Base-by-base conservation (phyloP, 2,329 filamentous ascomycete genomes). In the Pseudohalonectria lignicola region DNA sequence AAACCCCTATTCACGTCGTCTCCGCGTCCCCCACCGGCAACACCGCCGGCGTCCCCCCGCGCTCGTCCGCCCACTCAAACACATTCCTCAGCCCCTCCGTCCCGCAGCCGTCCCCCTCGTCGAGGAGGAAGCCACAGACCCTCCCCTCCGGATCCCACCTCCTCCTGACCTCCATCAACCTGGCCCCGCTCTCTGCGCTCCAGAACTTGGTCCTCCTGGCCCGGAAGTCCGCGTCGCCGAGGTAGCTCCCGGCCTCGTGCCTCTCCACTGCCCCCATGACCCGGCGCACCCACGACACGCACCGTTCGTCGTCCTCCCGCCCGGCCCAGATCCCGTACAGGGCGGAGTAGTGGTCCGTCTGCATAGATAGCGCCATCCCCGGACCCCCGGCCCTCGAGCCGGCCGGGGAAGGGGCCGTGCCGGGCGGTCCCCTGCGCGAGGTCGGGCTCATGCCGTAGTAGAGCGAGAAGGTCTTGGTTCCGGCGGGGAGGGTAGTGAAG, bases 311-410 rank as follows among this genome's bases (percentile, higher is more conserved):
- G 29, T 73, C 67, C 3, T 48, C 42, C 15, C 50, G 54, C 18
- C 67, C 52, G 35, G 70, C 62, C 63, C 67, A 74, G 2, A 71
- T 53, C 0, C 64, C 57, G 45, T 74, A 75, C 3, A 69, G 39
- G 2, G 70, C 67, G 47, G 75, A 66, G 49, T 75, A 75, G 48
- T 75, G 69, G 45, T 75, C 71, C 0, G 60, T 62, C 39, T 73
- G 69, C 63, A 74, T 63, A 20, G 61, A 67, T 12, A 73, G 52
- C 4, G 71, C 71, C 71, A 75, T 75, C 40, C 64, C 1, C 60
- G 56, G 26, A 29, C 31, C 37, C n/a, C 4, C 61, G 38, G 57
- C 60, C 4, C 54, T 53, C 6, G 60, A 26, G n/a, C n/a, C n/a
- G n/a, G n/a, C n/a, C n/a, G n/a, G n/a, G n/a, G n/a, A n/a, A n/a